Conservation (phyloP, 371 early-diverging fungal genomes). For the Actinomucor elegans region DNA sequence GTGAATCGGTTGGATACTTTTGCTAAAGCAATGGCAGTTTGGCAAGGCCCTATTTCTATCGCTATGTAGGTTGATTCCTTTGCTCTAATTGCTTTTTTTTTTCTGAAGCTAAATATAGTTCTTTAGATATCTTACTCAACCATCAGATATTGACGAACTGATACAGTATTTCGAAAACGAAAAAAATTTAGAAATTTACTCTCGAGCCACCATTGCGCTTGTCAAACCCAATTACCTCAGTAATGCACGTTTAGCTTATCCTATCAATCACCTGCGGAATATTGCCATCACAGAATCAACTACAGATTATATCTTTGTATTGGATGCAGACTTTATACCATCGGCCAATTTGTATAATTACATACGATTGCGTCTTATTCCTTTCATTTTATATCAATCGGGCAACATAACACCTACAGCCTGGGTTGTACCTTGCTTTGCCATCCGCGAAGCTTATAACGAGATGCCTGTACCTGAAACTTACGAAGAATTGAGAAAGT, state of each 20-base stretch:
- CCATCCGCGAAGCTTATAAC: constrained; percentile 41
- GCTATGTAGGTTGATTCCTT: constrained; percentile 66
- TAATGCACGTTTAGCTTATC: constrained; percentile 47
- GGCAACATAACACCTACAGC: constrained; percentile 31
- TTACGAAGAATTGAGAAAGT: constrained; percentile 38
- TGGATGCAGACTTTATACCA: constrained; percentile 68
- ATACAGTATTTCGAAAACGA: constrained; percentile 42
- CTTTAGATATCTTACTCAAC: constrained; percentile 53
- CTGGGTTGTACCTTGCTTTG: constrained; percentile 61
- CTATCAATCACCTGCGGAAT: constrained; percentile 67
- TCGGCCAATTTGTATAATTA: constrained; percentile 40
- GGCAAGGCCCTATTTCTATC: constrained; percentile 59
- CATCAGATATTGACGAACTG: constrained; percentile 44
- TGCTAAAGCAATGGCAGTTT: constrained; percentile 44
- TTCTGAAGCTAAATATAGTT: neutral
- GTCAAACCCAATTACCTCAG: constrained; percentile 53
- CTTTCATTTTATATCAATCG: constrained; percentile 16
- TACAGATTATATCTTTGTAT: constrained; percentile 56
- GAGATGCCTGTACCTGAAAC: constrained; percentile 37
- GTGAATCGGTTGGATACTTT: constrained; percentile 59
- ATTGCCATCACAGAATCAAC: constrained; percentile 49
- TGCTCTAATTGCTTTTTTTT: neutral
- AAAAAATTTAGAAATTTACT: constrained; percentile 25
- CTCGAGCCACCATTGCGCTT: constrained; percentile 35
- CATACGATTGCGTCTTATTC: constrained; percentile 28